These are phyloP conservation scores for Coemansia nantahalensis DNA, from an alignment of 192 early-diverging fungal species.

Conservation along the genomic window DNA sequence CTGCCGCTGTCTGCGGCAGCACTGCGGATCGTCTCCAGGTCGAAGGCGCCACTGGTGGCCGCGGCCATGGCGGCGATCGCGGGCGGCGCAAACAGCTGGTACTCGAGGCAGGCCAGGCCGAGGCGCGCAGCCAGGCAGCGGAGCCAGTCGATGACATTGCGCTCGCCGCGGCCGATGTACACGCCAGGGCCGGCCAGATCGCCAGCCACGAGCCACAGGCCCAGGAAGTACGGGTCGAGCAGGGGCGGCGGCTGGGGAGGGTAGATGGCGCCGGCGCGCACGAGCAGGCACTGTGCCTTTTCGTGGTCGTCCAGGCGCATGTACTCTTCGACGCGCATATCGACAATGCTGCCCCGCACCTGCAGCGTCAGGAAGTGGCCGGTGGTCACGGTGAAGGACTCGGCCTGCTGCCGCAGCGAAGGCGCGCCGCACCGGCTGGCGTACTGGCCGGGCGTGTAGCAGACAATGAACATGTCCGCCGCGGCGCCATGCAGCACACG, in stretches of 20 bases:
- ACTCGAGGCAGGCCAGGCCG: slow-evolving; percentile 9
- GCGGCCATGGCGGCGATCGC: not conserved
- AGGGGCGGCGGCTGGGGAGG: slow-evolving; percentile 6
- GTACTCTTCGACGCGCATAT: slow-evolving; percentile 20
- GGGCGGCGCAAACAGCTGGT: slow-evolving; percentile 3
- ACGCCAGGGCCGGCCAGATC: slow-evolving; percentile 4
- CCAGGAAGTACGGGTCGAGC: slow-evolving; percentile 15
- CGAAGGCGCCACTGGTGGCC: not conserved
- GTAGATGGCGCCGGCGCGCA: slow-evolving; percentile 11
- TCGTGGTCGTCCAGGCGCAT: slow-evolving; percentile 10
- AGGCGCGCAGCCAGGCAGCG: slow-evolving; percentile 3
- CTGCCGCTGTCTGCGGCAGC: not conserved
- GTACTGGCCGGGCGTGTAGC: slow-evolving; percentile 4
- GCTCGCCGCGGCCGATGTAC: slow-evolving; percentile 4
- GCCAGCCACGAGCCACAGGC: slow-evolving; percentile 13
- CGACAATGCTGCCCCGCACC: slow-evolving; percentile 7
- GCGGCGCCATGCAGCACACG: slow-evolving; percentile 17
- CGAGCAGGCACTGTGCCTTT: slow-evolving; percentile 12
- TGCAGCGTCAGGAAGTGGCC: slow-evolving; percentile 19
- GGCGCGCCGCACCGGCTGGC: too few relatives aligned
- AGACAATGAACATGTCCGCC: slow-evolving; percentile 19
- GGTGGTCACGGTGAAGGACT: slow-evolving; percentile 14
- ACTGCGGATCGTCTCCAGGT: too few relatives aligned
- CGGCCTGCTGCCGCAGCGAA: too few relatives aligned
- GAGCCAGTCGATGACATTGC: slow-evolving; percentile 5